Percentiles rank a stretch among this genome's conserved stretches.
Evolutionary conservation across 306 rosid genomes (phyloP).

Genomic region (Corylus avellana): DNA sequence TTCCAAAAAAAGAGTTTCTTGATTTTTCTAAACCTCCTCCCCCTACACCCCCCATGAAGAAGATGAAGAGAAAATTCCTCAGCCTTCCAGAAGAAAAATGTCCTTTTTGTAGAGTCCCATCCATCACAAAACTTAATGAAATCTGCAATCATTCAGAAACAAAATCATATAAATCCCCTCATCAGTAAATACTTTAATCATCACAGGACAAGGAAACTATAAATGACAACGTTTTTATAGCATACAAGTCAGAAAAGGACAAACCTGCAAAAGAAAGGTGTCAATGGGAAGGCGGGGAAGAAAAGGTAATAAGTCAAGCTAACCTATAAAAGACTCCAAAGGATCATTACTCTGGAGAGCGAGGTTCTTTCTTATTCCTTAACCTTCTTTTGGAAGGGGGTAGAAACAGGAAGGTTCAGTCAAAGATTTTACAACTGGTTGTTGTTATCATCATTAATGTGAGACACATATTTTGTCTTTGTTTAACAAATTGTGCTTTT

Average conservation of each 20-base stretch:
- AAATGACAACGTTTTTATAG: not conserved
- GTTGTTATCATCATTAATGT: not conserved
- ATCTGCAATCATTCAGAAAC: slow-evolving; percentile 32
- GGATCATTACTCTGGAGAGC: not conserved
- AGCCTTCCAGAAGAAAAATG: slow-evolving; percentile 3
- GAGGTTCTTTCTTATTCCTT: not conserved
- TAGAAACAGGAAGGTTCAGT: not conserved
- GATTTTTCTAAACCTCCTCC: not conserved
- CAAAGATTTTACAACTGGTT: not conserved
- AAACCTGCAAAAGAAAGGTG: not conserved
- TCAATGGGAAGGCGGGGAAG: not conserved
- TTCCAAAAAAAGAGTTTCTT: slow-evolving; percentile 22
- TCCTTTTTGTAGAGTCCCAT: not conserved
- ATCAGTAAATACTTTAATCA: not conserved
- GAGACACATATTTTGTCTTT: not conserved
- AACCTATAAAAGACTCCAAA: not conserved
- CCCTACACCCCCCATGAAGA: not conserved
- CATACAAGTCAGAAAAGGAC: not conserved
- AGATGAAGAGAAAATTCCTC: slow-evolving; percentile 1
- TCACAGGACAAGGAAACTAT: not conserved
- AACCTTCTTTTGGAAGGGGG: not conserved
- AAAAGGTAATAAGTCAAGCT: not conserved
- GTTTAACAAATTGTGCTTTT: not conserved
- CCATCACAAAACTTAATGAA: slow-evolving; percentile 10
- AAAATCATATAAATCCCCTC: not conserved